Evolutionary conservation across 768 basidiomycete species (phyloP), one percentile per base, ranked within the genome.

Genomic region (Kwoniella mangroviensis): DNA sequence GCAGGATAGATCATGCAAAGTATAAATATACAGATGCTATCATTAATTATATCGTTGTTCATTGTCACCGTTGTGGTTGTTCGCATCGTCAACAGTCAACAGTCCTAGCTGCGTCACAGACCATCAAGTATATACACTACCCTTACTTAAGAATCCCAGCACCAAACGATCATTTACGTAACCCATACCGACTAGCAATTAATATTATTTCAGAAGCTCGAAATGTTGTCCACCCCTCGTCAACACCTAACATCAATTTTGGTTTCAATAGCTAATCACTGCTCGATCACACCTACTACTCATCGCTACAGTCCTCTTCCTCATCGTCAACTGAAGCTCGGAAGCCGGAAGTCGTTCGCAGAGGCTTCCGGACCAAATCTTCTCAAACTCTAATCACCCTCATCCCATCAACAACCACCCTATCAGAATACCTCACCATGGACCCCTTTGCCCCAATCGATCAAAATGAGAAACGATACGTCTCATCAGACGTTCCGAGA

Each of bases 401-500:
- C 58, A 3, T 22, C 24, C 52, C 55, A 34, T 17, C 15, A 11
- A 1, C 7, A 21, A 13, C 56, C 13, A 3, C 5, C 28, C 34
- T 40, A 9, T 41, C 43, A 40, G 26, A 22, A 41, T 13, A 41
- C 56, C 41, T 53, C 67, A 76, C 62, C 19, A 67, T 73, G 75
- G 77, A 73, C 52, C 60, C 58, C 40, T 68, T 42, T 55, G 21
- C 63, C 7, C 41, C 41, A 10, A 58, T 75, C 42, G 74, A 81
- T 57, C 76, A 77, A 24, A 78, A 83, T 69, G 76, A 77, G 45
- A 84, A 84, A 74, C 69, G 65, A 21, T 83, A 84, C 68, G 83
- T 84, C 49, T 74, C 79, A 3, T 78, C 79, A 56, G 82, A 83
- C 73, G 83, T 83, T 13, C 84, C 84, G 15, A 78, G 81, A 52